Percentiles rank a stretch among this genome's conserved stretches.
Conservation (phyloP, 805 yeast genomes). For the Metschnikowia henanensis region DNA sequence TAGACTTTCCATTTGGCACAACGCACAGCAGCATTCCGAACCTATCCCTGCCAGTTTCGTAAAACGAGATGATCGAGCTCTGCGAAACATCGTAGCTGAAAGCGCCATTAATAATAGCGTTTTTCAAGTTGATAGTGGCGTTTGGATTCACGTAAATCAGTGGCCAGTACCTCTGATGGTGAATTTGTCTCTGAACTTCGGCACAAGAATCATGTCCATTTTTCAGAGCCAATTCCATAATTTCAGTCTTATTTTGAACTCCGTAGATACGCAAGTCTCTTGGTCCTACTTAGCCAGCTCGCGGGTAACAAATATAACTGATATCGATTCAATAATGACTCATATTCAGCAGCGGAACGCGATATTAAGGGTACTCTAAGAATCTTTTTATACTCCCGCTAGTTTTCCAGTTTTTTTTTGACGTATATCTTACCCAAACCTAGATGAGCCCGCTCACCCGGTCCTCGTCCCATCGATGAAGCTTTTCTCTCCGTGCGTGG, state of each 20-base stretch:
- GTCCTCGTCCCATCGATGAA: conserved; percentile 45
- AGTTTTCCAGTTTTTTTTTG: too few species aligned
- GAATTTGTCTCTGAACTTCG: conserved; percentile 45
- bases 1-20: conserved; percentile 36
- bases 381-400: too few species aligned
- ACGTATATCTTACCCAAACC: too few species aligned
- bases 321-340: too few species aligned
- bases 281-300: too few species aligned
- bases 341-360: too few species aligned
- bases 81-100: conserved; percentile 28
- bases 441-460: conserved; percentile 42
- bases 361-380: too few species aligned
- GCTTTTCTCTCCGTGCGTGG: conserved; percentile 37
- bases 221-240: conserved; percentile 26
- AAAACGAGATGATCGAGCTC: conserved; percentile 39
- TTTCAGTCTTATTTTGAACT: conserved; percentile 29
- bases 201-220: conserved; percentile 28
- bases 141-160: conserved; percentile 52
- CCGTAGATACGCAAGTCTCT: too few species aligned
- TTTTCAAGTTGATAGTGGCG: conserved; percentile 40
- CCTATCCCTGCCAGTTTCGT: conserved; percentile 67
- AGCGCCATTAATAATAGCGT: conserved; percentile 42
- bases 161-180: conserved; percentile 62
- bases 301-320: too few species aligned
- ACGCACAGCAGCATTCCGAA: conserved; percentile 43